Evolutionary conservation across 345 rosid genomes (phyloP), one percentile per base, ranked within the genome.

Genomic region (Aethionema arabicum): DNA sequence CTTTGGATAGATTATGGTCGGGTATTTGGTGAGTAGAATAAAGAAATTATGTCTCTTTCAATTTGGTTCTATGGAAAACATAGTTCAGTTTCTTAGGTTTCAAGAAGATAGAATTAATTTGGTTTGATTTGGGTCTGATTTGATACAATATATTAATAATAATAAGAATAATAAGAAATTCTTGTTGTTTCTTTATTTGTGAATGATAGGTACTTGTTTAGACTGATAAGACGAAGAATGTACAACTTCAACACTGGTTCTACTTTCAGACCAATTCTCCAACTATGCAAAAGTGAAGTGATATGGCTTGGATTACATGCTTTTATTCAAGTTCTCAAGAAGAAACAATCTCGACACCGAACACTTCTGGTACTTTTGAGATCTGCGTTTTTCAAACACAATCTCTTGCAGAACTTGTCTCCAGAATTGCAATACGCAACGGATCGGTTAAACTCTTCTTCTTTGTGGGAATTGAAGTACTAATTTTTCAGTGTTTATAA

Each of bases 241-340:
- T 52, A 5, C 12, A 56, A 74, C 42, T 53, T 55, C 59, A 51
- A 9, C 54, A 42, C 62, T 12, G 70, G 72, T 58, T 55, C 76
- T 21, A 43, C 53, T 56, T 54, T 74, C 46, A 46, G 16, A 32
- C 84, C 85, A 0, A 54, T 64, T 66, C 88, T 78, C 52, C 46
- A 71, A 65, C 53, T 84, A 67, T 37, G 52, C 30, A 76, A 67
- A 40, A 74, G 62, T 6, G 98, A 91, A 77, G 91, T 86, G 13
- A 74, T 74, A 63, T 91, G 95, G 96, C 91, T 91, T 29, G 96
- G 95, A 13, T 60, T 84, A 13, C 69, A 78, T 61, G 96, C 95
- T 0, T 88, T 60, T 59, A 67, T 86, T 15, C 67, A 80, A 68
- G 90, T 78, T 16, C 48, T 88, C 61, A 77, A 74, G 78, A 79